Evolutionary conservation across 345 rosid genomes (phyloP).

Genomic region (Citrus sp.): DNA sequence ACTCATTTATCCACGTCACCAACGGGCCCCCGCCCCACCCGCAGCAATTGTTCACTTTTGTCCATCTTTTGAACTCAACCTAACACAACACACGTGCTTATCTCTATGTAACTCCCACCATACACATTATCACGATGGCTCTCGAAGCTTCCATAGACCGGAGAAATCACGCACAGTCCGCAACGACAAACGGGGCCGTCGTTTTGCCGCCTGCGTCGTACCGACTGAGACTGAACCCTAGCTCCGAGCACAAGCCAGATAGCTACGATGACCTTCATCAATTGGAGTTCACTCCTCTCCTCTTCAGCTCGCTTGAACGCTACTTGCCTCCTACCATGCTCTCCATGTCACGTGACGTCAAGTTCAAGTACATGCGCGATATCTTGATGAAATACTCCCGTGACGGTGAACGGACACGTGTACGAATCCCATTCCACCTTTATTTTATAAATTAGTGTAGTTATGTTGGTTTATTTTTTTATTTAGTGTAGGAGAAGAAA

Average conservation of each 20-base stretch:
- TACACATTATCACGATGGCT: slow-evolving; percentile 18
- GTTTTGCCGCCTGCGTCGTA: slow-evolving; percentile 25
- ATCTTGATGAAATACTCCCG: slow-evolving; percentile 75
- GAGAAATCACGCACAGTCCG: slow-evolving; percentile 18
- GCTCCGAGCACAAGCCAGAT: slow-evolving; percentile 63
- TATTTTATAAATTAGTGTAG: background rate
- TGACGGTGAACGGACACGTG: slow-evolving; percentile 70
- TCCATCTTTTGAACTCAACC: background rate
- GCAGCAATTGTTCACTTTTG: background rate
- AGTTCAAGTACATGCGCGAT: slow-evolving; percentile 61
- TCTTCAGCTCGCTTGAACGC: slow-evolving; percentile 80
- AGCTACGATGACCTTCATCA: slow-evolving; percentile 69
- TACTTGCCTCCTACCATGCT: slow-evolving; percentile 66
- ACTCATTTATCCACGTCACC: background rate
- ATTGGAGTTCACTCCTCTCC: slow-evolving; percentile 58
- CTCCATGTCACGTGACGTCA: slow-evolving; percentile 44
- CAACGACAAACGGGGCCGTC: slow-evolving; percentile 31
- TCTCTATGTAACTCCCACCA: background rate
- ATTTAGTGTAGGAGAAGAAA: too few species aligned
- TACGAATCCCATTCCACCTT: slow-evolving; percentile 18
- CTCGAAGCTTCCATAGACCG: slow-evolving; percentile 22
- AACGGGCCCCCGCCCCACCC: background rate
- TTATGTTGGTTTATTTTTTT: background rate
- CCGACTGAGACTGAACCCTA: slow-evolving; percentile 58
- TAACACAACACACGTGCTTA: background rate